These are phyloP conservation scores for Psilocybe tampanensis DNA, from an alignment of 768 basidiomycete species.

Conservation along the genomic window DNA sequence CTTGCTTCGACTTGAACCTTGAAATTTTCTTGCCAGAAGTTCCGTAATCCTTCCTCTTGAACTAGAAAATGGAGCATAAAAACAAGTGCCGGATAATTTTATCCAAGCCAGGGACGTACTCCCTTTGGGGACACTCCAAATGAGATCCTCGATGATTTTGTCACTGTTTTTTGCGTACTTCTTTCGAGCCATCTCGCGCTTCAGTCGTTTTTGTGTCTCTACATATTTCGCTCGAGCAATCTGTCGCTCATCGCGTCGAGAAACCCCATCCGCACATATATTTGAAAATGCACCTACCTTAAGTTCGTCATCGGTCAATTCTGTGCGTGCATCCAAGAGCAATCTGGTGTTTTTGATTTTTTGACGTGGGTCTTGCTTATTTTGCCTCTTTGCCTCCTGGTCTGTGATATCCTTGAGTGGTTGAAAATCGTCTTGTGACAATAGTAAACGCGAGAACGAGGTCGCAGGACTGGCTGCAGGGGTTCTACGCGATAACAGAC, in stretches of 20 bases:
- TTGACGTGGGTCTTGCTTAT: constrained; percentile 22
- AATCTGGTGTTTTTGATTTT: constrained; percentile 55
- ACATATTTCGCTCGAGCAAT: constrained; percentile 68
- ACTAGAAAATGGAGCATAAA: constrained; percentile 44
- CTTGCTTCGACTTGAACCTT: constrained; percentile 70
- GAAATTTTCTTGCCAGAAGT: constrained; percentile 78
- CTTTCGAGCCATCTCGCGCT: constrained; percentile 53
- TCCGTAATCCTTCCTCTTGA: constrained; percentile 61
- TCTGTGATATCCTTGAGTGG: constrained; percentile 32
- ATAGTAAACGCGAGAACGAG: constrained; percentile 41
- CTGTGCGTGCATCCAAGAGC: constrained; percentile 72
- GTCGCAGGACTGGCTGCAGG: constrained; percentile 26
- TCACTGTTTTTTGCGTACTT: constrained; percentile 56
- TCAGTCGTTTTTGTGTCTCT: constrained; percentile 56
- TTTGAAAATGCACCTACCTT: constrained; percentile 58
- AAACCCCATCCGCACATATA: background rate
- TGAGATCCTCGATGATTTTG: constrained; percentile 58
- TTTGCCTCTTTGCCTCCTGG: constrained; percentile 21
- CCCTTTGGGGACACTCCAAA: constrained; percentile 67
- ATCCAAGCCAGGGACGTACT: constrained; percentile 42
- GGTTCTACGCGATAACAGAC: constrained; percentile 7
- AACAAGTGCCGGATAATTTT: background rate
- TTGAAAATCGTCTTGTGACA: constrained; percentile 42
- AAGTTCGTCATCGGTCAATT: constrained; percentile 82
- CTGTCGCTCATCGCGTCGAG: constrained; percentile 31